Percentiles rank a stretch among this genome's conserved stretches.
phyloP scores from a whole-genome alignment of 805 yeast genomes.

The Teunomyces panamensis region DNA sequence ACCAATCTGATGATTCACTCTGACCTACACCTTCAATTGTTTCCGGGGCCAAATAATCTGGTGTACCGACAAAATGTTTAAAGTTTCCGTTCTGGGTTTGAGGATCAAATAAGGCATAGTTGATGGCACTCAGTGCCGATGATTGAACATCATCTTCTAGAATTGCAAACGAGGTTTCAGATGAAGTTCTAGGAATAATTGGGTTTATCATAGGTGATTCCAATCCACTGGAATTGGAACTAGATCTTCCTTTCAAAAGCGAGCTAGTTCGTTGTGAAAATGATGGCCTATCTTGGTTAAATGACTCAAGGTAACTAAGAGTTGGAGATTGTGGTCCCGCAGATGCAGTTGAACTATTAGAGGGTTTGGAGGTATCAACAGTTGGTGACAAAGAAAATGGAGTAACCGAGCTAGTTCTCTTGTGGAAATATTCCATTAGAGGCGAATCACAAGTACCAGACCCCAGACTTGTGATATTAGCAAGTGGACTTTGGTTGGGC shows the following conservation, averaged over 20 bases:
- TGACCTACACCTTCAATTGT: constrained; percentile 84
- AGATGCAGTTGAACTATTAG: constrained; percentile 6
- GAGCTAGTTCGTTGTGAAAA: constrained; percentile 9
- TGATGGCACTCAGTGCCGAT: constrained; percentile 25
- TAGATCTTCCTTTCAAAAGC: constrained; percentile 13
- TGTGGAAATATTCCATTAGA: constrained; percentile 22
- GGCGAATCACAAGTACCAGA: constrained; percentile 21
- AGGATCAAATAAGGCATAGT: constrained; percentile 74
- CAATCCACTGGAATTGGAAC: constrained; percentile 39
- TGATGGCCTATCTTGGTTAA: constrained; percentile 5
- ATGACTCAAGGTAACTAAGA: constrained; percentile 11
- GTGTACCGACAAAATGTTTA: constrained; percentile 87
- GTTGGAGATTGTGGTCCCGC: constrained; percentile 13
- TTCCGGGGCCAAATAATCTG: constrained; percentile 97
- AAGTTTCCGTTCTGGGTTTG: constrained; percentile 44
- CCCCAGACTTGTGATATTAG: constrained; percentile 13
- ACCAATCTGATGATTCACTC: constrained; percentile 91
- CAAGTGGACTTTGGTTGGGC: constrained; percentile 24
- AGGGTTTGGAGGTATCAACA: constrained; percentile 24
- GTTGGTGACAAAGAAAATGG: constrained; percentile 45
- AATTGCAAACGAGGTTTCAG: constrained; percentile 57
- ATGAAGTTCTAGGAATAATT: constrained; percentile 44
- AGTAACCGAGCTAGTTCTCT: constrained; percentile 40
- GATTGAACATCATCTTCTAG: constrained; percentile 48
- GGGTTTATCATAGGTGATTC: constrained; percentile 53